Evolutionary conservation across 2,329 filamentous ascomycete species (phyloP).

Genomic region (Blastomyces silverae): DNA sequence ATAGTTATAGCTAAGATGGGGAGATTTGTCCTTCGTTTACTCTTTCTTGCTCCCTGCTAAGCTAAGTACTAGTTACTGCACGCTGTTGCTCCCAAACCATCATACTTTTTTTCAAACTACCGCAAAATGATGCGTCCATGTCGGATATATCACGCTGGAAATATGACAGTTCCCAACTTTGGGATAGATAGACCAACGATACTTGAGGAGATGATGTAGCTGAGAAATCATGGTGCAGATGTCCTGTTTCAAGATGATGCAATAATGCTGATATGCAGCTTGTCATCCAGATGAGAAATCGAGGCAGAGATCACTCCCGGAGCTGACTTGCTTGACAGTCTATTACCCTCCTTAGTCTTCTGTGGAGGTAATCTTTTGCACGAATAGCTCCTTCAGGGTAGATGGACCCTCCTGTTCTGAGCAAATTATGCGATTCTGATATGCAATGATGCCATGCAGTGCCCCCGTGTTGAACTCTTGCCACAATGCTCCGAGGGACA

Average conservation of each 20-base stretch:
- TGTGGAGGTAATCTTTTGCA: neutral
- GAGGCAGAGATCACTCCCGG: neutral
- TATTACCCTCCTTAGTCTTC: neutral
- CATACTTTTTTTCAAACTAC: too few relatives aligned
- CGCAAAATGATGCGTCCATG: too few relatives aligned
- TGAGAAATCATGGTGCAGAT: neutral
- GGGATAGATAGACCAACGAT: neutral
- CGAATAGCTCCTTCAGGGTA: neutral
- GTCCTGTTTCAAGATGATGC: neutral
- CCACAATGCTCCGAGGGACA: neutral
- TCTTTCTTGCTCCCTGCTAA: too few relatives aligned
- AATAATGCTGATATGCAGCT: too few relatives aligned
- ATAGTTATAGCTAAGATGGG: too few relatives aligned
- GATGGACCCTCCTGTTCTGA: neutral
- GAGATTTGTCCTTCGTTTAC: too few relatives aligned
- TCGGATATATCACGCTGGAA: neutral
- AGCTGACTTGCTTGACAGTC: neutral
- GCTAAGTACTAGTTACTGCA: too few relatives aligned
- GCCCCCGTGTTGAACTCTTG: neutral
- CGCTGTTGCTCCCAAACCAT: too few relatives aligned
- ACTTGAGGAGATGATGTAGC: neutral
- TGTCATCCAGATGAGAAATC: constrained; percentile 10
- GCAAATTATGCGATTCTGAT: constrained; percentile 6
- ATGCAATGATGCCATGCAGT: constrained; percentile 3
- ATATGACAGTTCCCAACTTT: neutral